Base-by-base conservation (phyloP, 2,329 filamentous ascomycete species). In the Aspergillus ochraceus region DNA sequence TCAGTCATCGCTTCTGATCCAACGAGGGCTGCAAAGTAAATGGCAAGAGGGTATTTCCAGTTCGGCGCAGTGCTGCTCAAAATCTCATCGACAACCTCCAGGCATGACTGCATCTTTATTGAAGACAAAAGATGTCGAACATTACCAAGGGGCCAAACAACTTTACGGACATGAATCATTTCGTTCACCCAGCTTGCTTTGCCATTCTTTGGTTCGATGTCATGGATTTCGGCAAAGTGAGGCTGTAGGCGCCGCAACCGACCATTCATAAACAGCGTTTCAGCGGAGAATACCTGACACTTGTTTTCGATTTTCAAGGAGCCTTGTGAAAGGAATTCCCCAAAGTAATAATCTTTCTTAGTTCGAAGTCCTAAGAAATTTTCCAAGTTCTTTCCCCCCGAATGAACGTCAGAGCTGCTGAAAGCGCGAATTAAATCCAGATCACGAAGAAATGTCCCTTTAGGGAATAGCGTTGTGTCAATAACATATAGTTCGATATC, bases 251-350 rank as follows among this genome's bases (percentile, higher is more conserved):
- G 57, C 46, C 51, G 55, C 29, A 64, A 52, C 52, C 59, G 57
- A 58, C 52, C 30, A 49, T 58, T 17, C 9, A 62, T 49, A 50
- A 64, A 54, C 39, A 64, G 39, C 22, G n/a, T 19, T 36, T 76
- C 10, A 17, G 57, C 60, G 14, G 59, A 52, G 19, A 66, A 58
- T 6, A 60, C 42, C 29, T 64, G 39, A 46, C 47, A 62, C 47
- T 65, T 65, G 22, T 46, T 26, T 29, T 60, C 53, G 36, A 66
- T 63, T 26, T 63, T 63, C 52, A 66, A 55, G 30, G 62, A 55
- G 19, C 64, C 64, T 32, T 64, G 64, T n/a, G 64, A 66, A 45
- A 66, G 60, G 42, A 60, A 66, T 61, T 66, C 64, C 24, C 64
- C 62, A 51, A 64, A 63, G 45, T 64, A 63, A 57, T 52, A 58